Conservation (phyloP, 2,329 filamentous ascomycete species). For the Pestalotiopsis sp. region DNA sequence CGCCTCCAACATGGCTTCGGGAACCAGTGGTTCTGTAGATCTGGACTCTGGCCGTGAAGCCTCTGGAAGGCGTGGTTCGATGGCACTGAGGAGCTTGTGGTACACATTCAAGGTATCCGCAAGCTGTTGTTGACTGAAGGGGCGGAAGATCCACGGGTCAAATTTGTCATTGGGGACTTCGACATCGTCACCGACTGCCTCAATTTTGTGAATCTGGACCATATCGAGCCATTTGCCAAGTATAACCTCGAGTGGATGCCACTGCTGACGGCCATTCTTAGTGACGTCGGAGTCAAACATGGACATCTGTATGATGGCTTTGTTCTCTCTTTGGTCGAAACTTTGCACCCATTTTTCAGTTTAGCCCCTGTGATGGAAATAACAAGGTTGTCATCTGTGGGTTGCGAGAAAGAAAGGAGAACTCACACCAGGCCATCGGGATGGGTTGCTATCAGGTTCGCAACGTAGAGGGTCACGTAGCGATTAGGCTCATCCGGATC, state of each 20-base stretch:
- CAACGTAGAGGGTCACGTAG: slow-evolving; percentile 15
- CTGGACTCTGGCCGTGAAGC: background rate
- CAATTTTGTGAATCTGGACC: slow-evolving; percentile 18
- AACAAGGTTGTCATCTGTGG: background rate
- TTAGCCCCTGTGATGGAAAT: background rate
- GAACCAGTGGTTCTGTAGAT: background rate
- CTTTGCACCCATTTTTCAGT: slow-evolving; percentile 11
- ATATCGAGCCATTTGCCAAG: slow-evolving; percentile 20
- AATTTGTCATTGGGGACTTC: background rate
- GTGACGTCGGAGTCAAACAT: slow-evolving; percentile 9
- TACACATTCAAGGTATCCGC: slow-evolving; percentile 8
- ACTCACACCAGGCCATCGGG: slow-evolving; percentile 12
- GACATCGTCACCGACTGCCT: slow-evolving; percentile 6
- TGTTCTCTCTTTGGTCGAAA: slow-evolving; percentile 17
- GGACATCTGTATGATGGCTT: slow-evolving; percentile 19
- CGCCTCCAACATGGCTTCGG: background rate
- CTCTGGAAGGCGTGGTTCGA: slow-evolving; percentile 5
- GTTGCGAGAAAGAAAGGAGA: background rate
- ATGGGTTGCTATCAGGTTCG: background rate
- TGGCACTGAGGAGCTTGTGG: slow-evolving; percentile 8
- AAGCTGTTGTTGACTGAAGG: slow-evolving; percentile 17
- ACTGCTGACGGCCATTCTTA: slow-evolving; percentile 19
- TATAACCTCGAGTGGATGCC: slow-evolving; percentile 24
- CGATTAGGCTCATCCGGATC: slow-evolving; percentile 5
- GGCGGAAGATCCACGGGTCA: slow-evolving; percentile 17